Percentiles rank a stretch among this genome's conserved stretches.
phyloP scores from a whole-genome alignment of 2,329 filamentous ascomycete genomes.

The Cladosporium phlei region DNA sequence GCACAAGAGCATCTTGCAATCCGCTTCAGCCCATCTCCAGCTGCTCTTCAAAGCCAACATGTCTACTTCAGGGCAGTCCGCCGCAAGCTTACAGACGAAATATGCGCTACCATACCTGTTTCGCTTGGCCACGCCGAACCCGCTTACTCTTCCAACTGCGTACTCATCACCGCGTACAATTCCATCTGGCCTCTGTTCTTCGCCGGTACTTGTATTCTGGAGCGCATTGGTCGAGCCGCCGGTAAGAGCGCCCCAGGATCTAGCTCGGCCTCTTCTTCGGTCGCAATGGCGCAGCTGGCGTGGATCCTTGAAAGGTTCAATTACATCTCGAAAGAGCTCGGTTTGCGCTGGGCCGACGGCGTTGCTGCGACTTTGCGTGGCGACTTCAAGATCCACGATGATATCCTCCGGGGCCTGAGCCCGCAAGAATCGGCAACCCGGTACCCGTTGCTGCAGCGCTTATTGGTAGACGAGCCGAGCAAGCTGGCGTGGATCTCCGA shows the following conservation, averaged over 20 bases:
- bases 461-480: not conserved
- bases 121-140: slow-evolving; percentile 26
- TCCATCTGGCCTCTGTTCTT: slow-evolving; percentile 33
- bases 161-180: slow-evolving; percentile 27
- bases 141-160: slow-evolving; percentile 21
- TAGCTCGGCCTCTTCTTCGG: slow-evolving; percentile 15
- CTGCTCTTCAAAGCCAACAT: slow-evolving; percentile 6
- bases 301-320: slow-evolving; percentile 31
- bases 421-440: not conserved
- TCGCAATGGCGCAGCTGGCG: slow-evolving; percentile 23
- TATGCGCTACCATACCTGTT: slow-evolving; percentile 25
- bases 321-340: slow-evolving; percentile 25
- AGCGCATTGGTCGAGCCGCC: slow-evolving; percentile 21
- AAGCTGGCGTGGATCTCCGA: slow-evolving; percentile 16
- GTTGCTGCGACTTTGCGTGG: slow-evolving; percentile 27
- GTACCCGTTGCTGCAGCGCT: slow-evolving; percentile 3
- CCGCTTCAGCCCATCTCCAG: slow-evolving; percentile 16
- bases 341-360: slow-evolving; percentile 29
- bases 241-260: slow-evolving; percentile 10
- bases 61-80: slow-evolving; percentile 25
- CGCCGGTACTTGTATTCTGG: slow-evolving; percentile 29
- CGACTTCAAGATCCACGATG: slow-evolving; percentile 23
- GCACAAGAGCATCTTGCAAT: slow-evolving; percentile 25
- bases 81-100: slow-evolving; percentile 29
- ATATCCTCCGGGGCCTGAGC: not conserved